phyloP scores from a whole-genome alignment of 305 asterid species.

The Fraxinus xanthoxyloides region DNA sequence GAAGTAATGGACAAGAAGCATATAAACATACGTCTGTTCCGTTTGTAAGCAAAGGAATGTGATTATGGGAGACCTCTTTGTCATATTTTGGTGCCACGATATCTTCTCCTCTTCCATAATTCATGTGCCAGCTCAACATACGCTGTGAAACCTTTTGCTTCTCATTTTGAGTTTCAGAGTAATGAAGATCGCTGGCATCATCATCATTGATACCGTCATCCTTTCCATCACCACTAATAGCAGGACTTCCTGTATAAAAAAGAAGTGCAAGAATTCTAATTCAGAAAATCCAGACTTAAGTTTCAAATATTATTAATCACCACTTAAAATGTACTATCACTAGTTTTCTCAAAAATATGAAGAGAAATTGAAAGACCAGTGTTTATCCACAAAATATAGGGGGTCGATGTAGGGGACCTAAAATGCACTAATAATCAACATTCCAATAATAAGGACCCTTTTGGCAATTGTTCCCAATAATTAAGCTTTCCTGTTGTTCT shows the following conservation, averaged over 20 bases:
- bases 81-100: conserved; percentile 75
- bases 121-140: conserved; percentile 95
- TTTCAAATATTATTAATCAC: conserved; percentile 12
- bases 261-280: conserved; percentile 6
- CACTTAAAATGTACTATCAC: conserved; percentile 2
- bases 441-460: conserved; percentile 11
- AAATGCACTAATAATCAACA: conserved; percentile 18
- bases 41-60: conserved; percentile 86
- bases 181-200: conserved; percentile 48
- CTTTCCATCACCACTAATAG: conserved; percentile 74
- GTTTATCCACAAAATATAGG: not conserved
- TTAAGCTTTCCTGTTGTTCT: conserved; percentile 11
- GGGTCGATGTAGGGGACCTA: not conserved
- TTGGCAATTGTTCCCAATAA: not conserved
- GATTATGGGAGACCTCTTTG: conserved; percentile 84
- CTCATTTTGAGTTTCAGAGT: conserved; percentile 59
- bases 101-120: conserved; percentile 72
- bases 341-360: not conserved
- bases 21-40: conserved; percentile 76
- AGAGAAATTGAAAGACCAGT: not conserved
- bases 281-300: conserved; percentile 22
- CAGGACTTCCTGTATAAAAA: conserved; percentile 77
- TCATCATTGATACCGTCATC: conserved; percentile 63
- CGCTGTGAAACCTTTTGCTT: conserved; percentile 84
- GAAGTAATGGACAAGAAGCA: conserved; percentile 12